Conservation (phyloP, 2,329 filamentous ascomycete species). For the Nemania sp. region DNA sequence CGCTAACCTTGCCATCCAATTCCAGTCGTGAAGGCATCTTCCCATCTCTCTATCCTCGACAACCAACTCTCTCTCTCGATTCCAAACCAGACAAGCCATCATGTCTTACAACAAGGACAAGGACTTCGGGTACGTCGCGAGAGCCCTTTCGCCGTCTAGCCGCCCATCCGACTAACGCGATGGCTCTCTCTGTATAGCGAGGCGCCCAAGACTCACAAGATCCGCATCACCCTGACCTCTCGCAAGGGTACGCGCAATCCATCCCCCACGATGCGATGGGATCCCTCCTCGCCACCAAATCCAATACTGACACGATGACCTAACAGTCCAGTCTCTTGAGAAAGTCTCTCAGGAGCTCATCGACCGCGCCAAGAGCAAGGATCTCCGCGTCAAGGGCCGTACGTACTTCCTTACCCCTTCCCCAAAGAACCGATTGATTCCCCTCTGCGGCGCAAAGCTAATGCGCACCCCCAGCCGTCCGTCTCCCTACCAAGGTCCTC, state of each 20-base stretch:
- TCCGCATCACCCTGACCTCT: slow-evolving; percentile 88
- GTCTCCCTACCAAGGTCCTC: slow-evolving; percentile 95
- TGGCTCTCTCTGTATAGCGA: slow-evolving; percentile 53
- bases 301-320: slow-evolving; percentile 6
- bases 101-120: slow-evolving; percentile 99
- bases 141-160: neutral
- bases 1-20: slow-evolving; percentile 48
- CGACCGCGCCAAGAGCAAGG: slow-evolving; percentile 98
- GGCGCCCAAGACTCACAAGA: slow-evolving; percentile 54
- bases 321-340: slow-evolving; percentile 84
- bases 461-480: slow-evolving; percentile 63
- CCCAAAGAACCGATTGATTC: too few relatives aligned
- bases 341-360: slow-evolving; percentile 98
- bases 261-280: neutral
- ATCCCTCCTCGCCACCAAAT: neutral
- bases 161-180: slow-evolving; percentile 2
- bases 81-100: slow-evolving; percentile 49
- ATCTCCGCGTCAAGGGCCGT: slow-evolving; percentile 90
- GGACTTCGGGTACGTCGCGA: slow-evolving; percentile 62
- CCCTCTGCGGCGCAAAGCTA: slow-evolving; percentile 1
- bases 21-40: slow-evolving; percentile 77
- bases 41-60: slow-evolving; percentile 24
- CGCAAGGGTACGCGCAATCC: slow-evolving; percentile 38
- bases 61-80: slow-evolving; percentile 18
- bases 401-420: too few relatives aligned